Conservation (phyloP, 768 basidiomycete species). For the Chalciporus sphaerocephalus region DNA sequence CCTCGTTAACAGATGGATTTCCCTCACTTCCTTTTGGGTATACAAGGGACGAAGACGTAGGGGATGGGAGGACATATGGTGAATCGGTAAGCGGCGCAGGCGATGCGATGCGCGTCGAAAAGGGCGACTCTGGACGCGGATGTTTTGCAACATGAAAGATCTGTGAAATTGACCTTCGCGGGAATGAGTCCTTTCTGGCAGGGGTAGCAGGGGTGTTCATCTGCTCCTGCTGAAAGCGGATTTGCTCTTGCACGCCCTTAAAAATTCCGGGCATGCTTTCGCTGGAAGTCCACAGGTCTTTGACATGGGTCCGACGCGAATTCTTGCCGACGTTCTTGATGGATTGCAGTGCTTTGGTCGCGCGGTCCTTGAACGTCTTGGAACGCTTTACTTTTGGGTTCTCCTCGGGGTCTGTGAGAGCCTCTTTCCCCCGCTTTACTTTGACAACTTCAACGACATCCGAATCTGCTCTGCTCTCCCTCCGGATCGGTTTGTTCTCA, state of each 20-base stretch:
- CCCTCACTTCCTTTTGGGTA: slow-evolving; percentile 23
- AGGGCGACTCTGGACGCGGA: slow-evolving; percentile 28
- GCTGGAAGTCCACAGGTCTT: slow-evolving; percentile 34
- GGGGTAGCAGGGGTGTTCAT: slow-evolving; percentile 13
- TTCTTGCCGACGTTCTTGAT: slow-evolving; percentile 42
- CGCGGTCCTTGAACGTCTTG: slow-evolving; percentile 43
- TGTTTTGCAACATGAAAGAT: slow-evolving; percentile 21
- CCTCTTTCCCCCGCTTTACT: slow-evolving; percentile 40
- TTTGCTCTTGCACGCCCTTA: slow-evolving; percentile 25
- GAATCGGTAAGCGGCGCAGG: slow-evolving; percentile 21
- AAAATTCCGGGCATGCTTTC: slow-evolving; percentile 27
- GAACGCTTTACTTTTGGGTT: slow-evolving; percentile 29
- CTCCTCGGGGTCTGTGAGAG: slow-evolving; percentile 21
- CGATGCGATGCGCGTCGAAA: slow-evolving; percentile 21
- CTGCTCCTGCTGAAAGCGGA: slow-evolving; percentile 12
- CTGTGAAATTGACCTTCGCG: slow-evolving; percentile 33
- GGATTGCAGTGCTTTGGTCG: slow-evolving; percentile 44
- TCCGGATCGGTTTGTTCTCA: slow-evolving; percentile 17
- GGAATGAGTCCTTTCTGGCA: slow-evolving; percentile 26
- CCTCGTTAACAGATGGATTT: slow-evolving; percentile 17
- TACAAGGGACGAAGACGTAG: slow-evolving; percentile 10
- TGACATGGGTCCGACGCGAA: slow-evolving; percentile 35
- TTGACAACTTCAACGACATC: slow-evolving; percentile 61
- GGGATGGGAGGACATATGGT: background rate
- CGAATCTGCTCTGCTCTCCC: slow-evolving; percentile 41